Percentiles rank a stretch among this genome's conserved stretches.
Conservation (phyloP, 164 flowering plant genomes). For the Akebia trifoliata region DNA sequence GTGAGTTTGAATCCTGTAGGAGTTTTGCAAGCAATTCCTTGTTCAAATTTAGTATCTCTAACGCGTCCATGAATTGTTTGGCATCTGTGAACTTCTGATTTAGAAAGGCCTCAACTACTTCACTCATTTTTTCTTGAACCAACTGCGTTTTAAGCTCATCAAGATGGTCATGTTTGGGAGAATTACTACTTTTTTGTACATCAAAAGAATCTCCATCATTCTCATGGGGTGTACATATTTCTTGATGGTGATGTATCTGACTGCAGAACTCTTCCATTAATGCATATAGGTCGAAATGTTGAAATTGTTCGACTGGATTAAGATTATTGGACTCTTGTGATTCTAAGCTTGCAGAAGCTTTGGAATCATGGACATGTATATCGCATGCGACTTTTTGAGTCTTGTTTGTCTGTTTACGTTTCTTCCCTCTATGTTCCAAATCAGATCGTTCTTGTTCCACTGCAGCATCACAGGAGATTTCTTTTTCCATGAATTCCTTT, state of each 20-base stretch:
- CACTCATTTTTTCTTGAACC: constrained; percentile 45
- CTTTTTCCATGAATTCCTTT: constrained; percentile 77
- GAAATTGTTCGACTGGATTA: constrained; percentile 13
- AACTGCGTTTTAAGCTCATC: constrained; percentile 21
- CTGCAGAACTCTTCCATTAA: constrained; percentile 49
- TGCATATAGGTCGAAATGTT: constrained; percentile 28
- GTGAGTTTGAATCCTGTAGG: constrained; percentile 51
- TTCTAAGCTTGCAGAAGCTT: constrained; percentile 19
- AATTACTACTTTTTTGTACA: constrained; percentile 20
- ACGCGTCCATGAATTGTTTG: constrained; percentile 53
- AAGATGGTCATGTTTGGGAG: constrained; percentile 21
- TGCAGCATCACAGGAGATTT: constrained; percentile 45
- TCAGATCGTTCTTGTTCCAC: constrained; percentile 18
- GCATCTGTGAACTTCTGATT: constrained; percentile 41
- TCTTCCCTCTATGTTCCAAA: constrained; percentile 27
- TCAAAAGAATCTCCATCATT: constrained; percentile 10
- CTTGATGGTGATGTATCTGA: constrained; percentile 19
- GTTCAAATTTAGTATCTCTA: constrained; percentile 50
- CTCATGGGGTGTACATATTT: constrained; percentile 7
- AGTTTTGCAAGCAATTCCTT: constrained; percentile 48
- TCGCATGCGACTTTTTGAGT: constrained; percentile 30
- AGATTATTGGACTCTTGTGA: constrained; percentile 19
- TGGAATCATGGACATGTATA: constrained; percentile 25
- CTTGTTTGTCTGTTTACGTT: constrained; percentile 27
- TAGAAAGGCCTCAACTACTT: constrained; percentile 49